Percentiles rank a stretch among this genome's conserved stretches.
Conservation (phyloP, 2,329 filamentous ascomycete species). For the Epichloe aotearoae region DNA sequence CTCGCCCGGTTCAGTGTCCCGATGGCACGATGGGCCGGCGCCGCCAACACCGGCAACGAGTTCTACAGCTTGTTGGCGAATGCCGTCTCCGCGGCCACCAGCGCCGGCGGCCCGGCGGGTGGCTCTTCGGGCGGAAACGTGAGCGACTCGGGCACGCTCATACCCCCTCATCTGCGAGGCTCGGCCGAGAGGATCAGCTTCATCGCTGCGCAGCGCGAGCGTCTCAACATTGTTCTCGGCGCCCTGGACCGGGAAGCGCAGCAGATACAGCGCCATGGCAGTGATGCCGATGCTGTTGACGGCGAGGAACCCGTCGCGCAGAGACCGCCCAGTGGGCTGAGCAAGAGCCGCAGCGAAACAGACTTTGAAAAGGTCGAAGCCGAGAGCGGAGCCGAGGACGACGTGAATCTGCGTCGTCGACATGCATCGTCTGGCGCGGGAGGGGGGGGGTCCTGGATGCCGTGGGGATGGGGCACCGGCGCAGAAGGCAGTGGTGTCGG, state of each 20-base stretch:
- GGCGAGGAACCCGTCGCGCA: conserved; percentile 21
- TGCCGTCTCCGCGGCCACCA: conserved; percentile 52
- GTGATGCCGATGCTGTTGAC: conserved; percentile 15
- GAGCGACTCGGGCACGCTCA: conserved; percentile 42
- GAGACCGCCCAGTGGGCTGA: conserved; percentile 42
- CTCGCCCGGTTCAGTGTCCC: conserved; percentile 81
- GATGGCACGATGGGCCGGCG: conserved; percentile 42
- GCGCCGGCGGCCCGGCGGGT: conserved; percentile 22
- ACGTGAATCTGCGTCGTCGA: conserved; percentile 23
- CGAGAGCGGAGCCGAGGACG: conserved; percentile 50
- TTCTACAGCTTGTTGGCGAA: conserved; percentile 68
- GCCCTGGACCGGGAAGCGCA: conserved; percentile 71
- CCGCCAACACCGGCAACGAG: conserved; percentile 41
- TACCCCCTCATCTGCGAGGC: conserved; percentile 54
- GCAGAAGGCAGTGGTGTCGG: conserved; percentile 19
- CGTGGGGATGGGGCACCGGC: conserved; percentile 30
- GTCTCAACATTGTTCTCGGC: conserved; percentile 58
- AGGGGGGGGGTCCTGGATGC: conserved; percentile 30
- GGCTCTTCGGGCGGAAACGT: conserved; percentile 6
- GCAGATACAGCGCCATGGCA: conserved; percentile 34
- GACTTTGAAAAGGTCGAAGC: conserved; percentile 85
- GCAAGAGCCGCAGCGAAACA: conserved; percentile 71
- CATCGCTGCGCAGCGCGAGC: conserved; percentile 66
- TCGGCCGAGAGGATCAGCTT: conserved; percentile 58
- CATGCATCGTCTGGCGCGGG: conserved; percentile 12